phyloP scores from a whole-genome alignment of 257 asterid species.

The Solanum arcanum region DNA sequence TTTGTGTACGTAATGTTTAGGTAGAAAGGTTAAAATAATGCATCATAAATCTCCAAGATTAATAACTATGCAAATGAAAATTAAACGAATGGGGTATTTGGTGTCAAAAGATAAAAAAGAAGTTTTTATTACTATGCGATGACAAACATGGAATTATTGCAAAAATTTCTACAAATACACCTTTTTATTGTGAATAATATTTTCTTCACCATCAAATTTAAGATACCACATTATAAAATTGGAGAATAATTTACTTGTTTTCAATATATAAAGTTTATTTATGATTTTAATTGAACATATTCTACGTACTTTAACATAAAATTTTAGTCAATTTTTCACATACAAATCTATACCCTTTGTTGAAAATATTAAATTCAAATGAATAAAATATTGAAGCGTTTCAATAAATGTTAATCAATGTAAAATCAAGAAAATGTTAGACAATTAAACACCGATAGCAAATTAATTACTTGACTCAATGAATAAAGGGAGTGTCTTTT shows the following conservation, averaged over 20 bases:
- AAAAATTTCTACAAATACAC: neutral
- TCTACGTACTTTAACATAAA: neutral
- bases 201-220: neutral
- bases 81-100: neutral
- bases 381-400: neutral
- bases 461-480: neutral
- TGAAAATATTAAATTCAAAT: neutral
- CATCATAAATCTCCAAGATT: neutral
- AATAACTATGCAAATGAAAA: neutral
- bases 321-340: neutral
- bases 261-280: neutral
- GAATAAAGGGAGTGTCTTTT: fast-evolving
- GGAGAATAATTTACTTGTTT: neutral
- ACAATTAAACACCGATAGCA: neutral
- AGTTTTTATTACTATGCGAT: neutral
- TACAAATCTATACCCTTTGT: neutral
- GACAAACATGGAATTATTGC: neutral
- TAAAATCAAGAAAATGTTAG: neutral
- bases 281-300: too few relatives aligned
- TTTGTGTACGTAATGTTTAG: neutral
- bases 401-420: neutral
- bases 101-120: neutral
- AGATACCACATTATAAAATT: neutral
- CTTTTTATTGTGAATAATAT: neutral
- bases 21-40: neutral